A percentile compares a stretch with the other conserved stretches of the same genome.
Conservation (phyloP, 306 rosid species). For the Casuarina equisetifolia region DNA sequence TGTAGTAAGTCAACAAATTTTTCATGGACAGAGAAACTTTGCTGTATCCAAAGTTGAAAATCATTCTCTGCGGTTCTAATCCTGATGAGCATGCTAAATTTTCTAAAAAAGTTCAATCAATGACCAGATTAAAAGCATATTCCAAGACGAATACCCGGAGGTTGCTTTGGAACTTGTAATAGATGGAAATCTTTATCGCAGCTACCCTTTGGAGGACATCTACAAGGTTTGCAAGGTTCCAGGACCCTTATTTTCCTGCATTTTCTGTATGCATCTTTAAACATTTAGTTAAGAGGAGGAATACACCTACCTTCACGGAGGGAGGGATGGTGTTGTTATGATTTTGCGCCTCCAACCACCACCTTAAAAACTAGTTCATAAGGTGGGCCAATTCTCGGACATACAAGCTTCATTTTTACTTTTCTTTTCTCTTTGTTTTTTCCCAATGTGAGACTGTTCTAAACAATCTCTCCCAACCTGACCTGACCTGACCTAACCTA, state of each 20-base stretch:
- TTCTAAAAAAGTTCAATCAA: slow-evolving; percentile 6
- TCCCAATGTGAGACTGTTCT: too few relatives aligned
- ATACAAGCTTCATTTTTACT: too few relatives aligned
- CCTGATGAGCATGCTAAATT: background rate
- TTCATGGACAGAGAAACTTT: background rate
- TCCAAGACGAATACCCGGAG: slow-evolving; percentile 51
- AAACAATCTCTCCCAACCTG: too few relatives aligned
- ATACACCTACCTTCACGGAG: too few relatives aligned
- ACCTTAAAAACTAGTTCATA: too few relatives aligned
- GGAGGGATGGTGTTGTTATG: too few relatives aligned
- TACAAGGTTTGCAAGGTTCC: slow-evolving; percentile 46
- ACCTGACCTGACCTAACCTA: too few relatives aligned
- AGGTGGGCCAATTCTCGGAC: too few relatives aligned
- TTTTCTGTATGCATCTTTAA: background rate
- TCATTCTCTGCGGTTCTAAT: background rate
- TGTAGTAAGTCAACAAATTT: slow-evolving; percentile 46
- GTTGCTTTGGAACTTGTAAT: slow-evolving; percentile 49
- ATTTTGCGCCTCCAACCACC: too few relatives aligned
- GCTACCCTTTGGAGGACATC: slow-evolving; percentile 50
- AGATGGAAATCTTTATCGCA: slow-evolving; percentile 58
- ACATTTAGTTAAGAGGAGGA: too few relatives aligned
- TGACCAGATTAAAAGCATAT: slow-evolving; percentile 52
- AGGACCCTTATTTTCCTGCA: background rate
- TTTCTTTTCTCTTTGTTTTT: too few relatives aligned
- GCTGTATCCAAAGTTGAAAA: background rate